These are phyloP conservation scores for Diaporthe amygdali DNA, from an alignment of 2,329 filamentous ascomycete species.

Conservation along the genomic window DNA sequence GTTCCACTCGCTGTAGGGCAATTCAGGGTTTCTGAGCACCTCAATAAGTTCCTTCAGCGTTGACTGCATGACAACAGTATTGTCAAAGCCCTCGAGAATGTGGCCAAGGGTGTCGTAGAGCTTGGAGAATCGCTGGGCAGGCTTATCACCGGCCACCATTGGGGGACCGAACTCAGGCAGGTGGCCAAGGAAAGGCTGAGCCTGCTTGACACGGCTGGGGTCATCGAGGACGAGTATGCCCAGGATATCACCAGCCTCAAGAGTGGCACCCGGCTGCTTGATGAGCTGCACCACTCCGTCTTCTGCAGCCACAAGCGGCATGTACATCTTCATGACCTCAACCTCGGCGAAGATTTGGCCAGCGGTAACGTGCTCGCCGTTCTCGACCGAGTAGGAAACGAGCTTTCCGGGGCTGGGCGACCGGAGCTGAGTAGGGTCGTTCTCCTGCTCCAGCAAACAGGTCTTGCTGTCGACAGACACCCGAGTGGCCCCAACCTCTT, in stretches of 20 bases:
- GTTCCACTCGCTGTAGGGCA: slow-evolving; percentile 96
- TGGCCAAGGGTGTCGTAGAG: slow-evolving; percentile 81
- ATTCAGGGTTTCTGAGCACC: slow-evolving; percentile 85
- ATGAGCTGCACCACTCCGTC: slow-evolving; percentile 97
- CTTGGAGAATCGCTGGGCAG: slow-evolving; percentile 83
- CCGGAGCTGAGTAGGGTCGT: slow-evolving; percentile 95
- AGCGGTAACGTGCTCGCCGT: slow-evolving; percentile 89
- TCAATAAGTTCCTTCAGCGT: slow-evolving; percentile 89
- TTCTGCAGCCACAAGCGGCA: slow-evolving; percentile 94
- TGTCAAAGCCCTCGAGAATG: slow-evolving; percentile 93
- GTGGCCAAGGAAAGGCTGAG: slow-evolving; percentile 89
- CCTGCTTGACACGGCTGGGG: slow-evolving; percentile 94
- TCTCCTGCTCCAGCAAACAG: slow-evolving; percentile 96
- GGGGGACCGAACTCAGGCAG: slow-evolving; percentile 87
- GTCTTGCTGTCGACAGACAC: slow-evolving; percentile 98
- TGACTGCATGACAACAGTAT: slow-evolving; percentile 91
- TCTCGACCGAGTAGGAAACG: slow-evolving; percentile 96
- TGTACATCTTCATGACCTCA: slow-evolving; percentile 99
- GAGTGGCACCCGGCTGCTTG: slow-evolving; percentile 97
- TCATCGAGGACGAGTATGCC: slow-evolving; percentile 96
- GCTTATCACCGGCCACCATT: slow-evolving; percentile 87
- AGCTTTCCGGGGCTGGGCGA: slow-evolving; percentile 96
- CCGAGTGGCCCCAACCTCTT: slow-evolving; percentile 94
- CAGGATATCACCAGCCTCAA: slow-evolving; percentile 98
- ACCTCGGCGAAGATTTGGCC: slow-evolving; percentile 96